A percentile compares a stretch with the other conserved stretches of the same genome.
Conservation (phyloP, 768 basidiomycete genomes). For the Leccinum sublutescens region DNA sequence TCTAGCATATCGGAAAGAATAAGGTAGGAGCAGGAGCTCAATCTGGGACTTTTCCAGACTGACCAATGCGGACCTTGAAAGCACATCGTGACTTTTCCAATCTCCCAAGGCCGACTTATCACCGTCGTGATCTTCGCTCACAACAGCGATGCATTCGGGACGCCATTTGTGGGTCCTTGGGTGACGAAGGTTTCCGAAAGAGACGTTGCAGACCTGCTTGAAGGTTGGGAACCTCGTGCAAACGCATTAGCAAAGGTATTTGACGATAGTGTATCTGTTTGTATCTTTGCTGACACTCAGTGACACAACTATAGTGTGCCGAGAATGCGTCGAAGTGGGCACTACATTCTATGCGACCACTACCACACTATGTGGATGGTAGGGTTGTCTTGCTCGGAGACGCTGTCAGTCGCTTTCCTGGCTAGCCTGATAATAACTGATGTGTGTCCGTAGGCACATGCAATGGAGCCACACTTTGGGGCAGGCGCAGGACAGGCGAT, state of each 20-base stretch:
- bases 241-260: slow-evolving; percentile 12
- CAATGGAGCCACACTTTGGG: no score
- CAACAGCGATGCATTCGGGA: slow-evolving; percentile 30
- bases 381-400: no score
- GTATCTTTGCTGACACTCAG: not conserved
- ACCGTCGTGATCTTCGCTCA: slow-evolving; percentile 36
- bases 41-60: not conserved
- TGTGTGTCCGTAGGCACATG: no score
- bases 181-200: slow-evolving; percentile 30
- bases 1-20: slow-evolving; percentile 29
- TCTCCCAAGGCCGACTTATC: slow-evolving; percentile 36
- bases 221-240: slow-evolving; percentile 23
- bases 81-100: slow-evolving; percentile 42
- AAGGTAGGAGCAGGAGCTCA: slow-evolving; percentile 4
- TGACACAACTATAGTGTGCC: slow-evolving; percentile 28
- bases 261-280: not conserved
- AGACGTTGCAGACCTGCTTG: slow-evolving; percentile 31
- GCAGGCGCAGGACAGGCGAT: no score
- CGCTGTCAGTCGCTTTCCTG: no score
- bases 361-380: no score
- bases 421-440: no score
- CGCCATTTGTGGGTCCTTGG: slow-evolving; percentile 31
- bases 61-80: slow-evolving; percentile 12
- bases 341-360: slow-evolving; percentile 29
- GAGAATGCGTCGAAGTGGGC: slow-evolving; percentile 42